phyloP scores from a whole-genome alignment of 2,329 filamentous ascomycete species.

The Saccharata proteae region DNA sequence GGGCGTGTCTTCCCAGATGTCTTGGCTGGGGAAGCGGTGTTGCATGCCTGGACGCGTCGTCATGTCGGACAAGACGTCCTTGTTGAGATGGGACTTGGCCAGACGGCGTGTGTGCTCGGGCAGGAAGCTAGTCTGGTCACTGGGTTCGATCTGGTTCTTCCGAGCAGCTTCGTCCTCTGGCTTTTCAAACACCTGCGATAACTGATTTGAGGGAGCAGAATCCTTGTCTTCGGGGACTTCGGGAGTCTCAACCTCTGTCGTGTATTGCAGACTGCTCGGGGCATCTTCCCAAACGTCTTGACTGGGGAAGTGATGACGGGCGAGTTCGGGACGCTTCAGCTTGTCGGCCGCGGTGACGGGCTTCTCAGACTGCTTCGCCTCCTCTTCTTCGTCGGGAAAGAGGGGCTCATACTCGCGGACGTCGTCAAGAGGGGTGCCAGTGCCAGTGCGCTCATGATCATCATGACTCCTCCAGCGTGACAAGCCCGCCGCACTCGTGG shows the following conservation, averaged over 20 bases:
- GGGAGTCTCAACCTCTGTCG: constrained; percentile 73
- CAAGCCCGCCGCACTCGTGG: constrained; percentile 29
- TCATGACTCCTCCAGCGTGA: constrained; percentile 43
- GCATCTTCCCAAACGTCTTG: constrained; percentile 97
- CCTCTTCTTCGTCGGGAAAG: constrained; percentile 66
- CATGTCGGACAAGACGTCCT: constrained; percentile 34
- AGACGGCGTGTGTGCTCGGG: constrained; percentile 40
- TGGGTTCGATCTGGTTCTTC: constrained; percentile 28
- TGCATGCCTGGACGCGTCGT: constrained; percentile 43
- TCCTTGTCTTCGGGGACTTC: constrained; percentile 44
- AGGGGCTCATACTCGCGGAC: constrained; percentile 92
- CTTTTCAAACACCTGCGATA: constrained; percentile 29
- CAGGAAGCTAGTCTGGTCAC: constrained; percentile 30
- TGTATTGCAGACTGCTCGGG: constrained; percentile 66
- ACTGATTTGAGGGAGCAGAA: constrained; percentile 20
- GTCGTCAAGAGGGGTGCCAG: constrained; percentile 63
- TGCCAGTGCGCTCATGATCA: constrained; percentile 39
- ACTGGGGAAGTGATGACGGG: constrained; percentile 66
- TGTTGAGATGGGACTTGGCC: constrained; percentile 47
- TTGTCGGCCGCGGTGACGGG: constrained; percentile 41
- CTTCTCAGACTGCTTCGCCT: constrained; percentile 42
- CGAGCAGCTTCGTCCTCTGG: constrained; percentile 39
- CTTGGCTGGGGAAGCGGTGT: constrained; percentile 76
- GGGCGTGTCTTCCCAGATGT: constrained; percentile 90
- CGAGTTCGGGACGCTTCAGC: constrained; percentile 41